Percentiles rank a stretch among this genome's conserved stretches.
Conservation (phyloP, 23 red algal genomes). For the Pyropia yezoensis region DNA sequence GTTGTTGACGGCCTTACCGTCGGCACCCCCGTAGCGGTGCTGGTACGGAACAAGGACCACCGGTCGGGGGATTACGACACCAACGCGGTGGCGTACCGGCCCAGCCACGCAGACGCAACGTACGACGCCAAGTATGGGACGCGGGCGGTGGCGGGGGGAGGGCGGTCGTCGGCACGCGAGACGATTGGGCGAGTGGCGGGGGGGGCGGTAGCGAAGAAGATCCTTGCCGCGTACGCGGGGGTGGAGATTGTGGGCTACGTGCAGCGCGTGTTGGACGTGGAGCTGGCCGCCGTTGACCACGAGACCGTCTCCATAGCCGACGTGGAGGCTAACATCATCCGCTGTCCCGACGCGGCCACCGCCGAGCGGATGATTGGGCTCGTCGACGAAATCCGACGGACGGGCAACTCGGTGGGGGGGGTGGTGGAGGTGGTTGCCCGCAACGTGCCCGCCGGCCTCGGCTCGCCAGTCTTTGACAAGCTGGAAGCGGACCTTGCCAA, state of each 20-base stretch:
- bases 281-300: constrained; percentile 46
- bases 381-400: constrained; percentile 79
- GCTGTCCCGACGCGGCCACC: constrained; percentile 57
- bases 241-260: constrained; percentile 88
- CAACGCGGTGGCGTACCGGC: constrained; percentile 81
- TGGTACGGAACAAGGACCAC: constrained; percentile 97
- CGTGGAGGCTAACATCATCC: constrained; percentile 86
- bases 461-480: constrained; percentile 95
- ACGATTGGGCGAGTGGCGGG: constrained; percentile 97
- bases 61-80: constrained; percentile 87
- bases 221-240: constrained; percentile 57
- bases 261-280: constrained; percentile 70
- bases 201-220: constrained; percentile 77
- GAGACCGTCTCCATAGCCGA: constrained; percentile 54
- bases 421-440: constrained; percentile 80
- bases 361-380: constrained; percentile 86
- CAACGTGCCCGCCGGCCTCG: constrained; percentile 91
- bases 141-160: constrained; percentile 88
- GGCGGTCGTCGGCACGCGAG: constrained; percentile 81
- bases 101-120: constrained; percentile 90
- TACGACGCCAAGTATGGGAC: constrained; percentile 99
- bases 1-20: constrained; percentile 76
- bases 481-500: constrained; percentile 96
- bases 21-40: constrained; percentile 88
- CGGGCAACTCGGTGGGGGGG: constrained; percentile 85